Percentiles rank a stretch among this genome's conserved stretches.
Evolutionary conservation across 2,329 filamentous ascomycete genomes (phyloP).

Genomic region (Ilyonectria mors-panacis): DNA sequence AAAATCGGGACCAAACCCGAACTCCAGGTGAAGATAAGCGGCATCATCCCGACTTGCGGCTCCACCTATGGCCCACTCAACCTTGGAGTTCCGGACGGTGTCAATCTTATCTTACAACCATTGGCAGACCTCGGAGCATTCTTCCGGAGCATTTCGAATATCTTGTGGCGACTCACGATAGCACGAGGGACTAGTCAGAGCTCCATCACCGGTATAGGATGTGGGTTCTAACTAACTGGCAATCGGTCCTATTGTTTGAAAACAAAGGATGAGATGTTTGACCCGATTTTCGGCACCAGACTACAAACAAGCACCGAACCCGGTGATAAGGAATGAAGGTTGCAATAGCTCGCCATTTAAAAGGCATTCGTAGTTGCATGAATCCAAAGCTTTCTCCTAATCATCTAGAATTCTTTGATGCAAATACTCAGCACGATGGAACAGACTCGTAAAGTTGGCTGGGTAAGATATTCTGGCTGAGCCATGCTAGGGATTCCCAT

Average conservation of each 20-base stretch:
- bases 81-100: not conserved
- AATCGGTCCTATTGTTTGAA: constrained; percentile 1
- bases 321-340: not conserved
- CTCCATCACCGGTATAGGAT: not conserved
- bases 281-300: not conserved
- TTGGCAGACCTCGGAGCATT: not conserved
- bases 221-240: not conserved
- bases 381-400: not conserved
- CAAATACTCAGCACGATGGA: not conserved
- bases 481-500: no score
- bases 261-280: not conserved
- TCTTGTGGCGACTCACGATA: not conserved
- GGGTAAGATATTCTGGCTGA: not conserved
- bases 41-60: not conserved
- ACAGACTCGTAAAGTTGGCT: not conserved
- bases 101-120: not conserved
- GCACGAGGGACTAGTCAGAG: not conserved
- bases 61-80: not conserved
- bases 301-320: not conserved
- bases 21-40: not conserved
- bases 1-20: not conserved
- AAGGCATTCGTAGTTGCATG: not conserved
- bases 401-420: not conserved
- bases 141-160: not conserved
- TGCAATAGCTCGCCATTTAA: not conserved